Percentiles rank a stretch among this genome's conserved stretches.
phyloP scores from a whole-genome alignment of 208 protist species.

The Crithidia brevicula region DNA sequence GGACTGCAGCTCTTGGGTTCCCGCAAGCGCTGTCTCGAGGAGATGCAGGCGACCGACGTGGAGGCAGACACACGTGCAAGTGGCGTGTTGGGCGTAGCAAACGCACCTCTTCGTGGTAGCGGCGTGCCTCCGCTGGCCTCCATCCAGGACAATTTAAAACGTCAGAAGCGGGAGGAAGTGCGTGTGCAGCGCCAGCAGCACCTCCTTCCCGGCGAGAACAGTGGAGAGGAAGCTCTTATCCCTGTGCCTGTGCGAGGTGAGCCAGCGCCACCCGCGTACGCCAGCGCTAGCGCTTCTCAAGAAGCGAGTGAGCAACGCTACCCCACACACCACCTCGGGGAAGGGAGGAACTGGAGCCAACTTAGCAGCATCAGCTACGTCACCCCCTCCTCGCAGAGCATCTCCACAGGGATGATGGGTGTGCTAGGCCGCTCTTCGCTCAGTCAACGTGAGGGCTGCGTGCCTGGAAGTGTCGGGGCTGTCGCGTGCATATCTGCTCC shows the following conservation, averaged over 20 bases:
- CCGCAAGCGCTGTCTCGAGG: constrained; percentile 74
- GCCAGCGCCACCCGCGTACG: background rate
- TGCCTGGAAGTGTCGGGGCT: background rate
- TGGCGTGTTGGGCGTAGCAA: background rate
- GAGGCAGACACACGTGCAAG: background rate
- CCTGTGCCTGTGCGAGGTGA: constrained; percentile 12
- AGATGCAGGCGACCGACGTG: constrained; percentile 46
- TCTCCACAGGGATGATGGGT: constrained; percentile 13
- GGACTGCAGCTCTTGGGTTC: constrained; percentile 55
- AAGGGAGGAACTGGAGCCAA: constrained; percentile 19
- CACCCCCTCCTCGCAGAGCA: constrained; percentile 26
- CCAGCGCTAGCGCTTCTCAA: background rate
- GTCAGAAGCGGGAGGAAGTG: constrained; percentile 26
- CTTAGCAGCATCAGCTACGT: constrained; percentile 36
- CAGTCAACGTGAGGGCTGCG: constrained; percentile 4
- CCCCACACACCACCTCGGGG: background rate
- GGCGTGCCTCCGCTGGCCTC: no score
- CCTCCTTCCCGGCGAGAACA: constrained; percentile 11
- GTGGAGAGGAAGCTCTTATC: constrained; percentile 20
- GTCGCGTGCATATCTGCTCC: constrained; percentile 1
- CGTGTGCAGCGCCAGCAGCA: constrained; percentile 6
- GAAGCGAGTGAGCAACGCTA: background rate
- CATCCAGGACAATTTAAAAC: constrained; percentile 15
- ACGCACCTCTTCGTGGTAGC: no score
- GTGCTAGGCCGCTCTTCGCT: background rate